Base-by-base conservation (phyloP, 2,329 filamentous ascomycete species). In the Acrocalymma vagum region DNA sequence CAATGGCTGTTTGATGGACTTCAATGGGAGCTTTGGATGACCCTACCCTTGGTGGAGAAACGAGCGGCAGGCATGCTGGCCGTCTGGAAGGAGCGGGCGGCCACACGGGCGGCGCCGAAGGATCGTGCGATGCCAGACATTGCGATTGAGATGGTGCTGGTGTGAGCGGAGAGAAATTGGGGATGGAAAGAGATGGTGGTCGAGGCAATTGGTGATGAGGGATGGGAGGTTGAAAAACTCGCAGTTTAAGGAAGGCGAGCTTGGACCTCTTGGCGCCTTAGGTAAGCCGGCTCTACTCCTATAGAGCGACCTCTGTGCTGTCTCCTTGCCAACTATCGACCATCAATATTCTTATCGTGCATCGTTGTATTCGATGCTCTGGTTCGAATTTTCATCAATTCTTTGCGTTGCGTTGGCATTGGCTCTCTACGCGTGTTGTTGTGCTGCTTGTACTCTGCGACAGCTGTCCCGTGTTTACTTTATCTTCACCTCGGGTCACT, bases 121-220 rank as follows among this genome's bases (percentile, higher is more conserved):
- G 65, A 68, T 48, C 65, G 62, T 48, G 67, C 67, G 48, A 70
- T 68, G 58, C 65, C 65, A 68, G 69, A 65, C 65, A 69, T 69
- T 55, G 58, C 69, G 64, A 59, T 48, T 59, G 58, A n/a, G n/a
- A n/a, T 62, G 55, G 56, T 55, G 58, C 54, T 55, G 51, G 48
- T 53, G 57, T 50, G 62, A 65, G 64, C 61, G 63, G 63, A 69
- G 65, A 69, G 67, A 63, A 59, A 58, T 62, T 63, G 62, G 55
- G 58, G 63, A 69, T 68, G 66, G 63, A 65, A 55, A 47, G 48
- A 51, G 51, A 53, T 52, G 51, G 51, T 55, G 50, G 47, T 38
- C 46, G 50, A 58, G 52, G 54, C n/a, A n/a, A n/a, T n/a, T n/a
- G n/a, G n/a, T n/a, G 51, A 51, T 52, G 46, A 50, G 60, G 54